Conservation (phyloP, 108 stramenopile genomes). For the Nannochloropsis oceanica region DNA sequence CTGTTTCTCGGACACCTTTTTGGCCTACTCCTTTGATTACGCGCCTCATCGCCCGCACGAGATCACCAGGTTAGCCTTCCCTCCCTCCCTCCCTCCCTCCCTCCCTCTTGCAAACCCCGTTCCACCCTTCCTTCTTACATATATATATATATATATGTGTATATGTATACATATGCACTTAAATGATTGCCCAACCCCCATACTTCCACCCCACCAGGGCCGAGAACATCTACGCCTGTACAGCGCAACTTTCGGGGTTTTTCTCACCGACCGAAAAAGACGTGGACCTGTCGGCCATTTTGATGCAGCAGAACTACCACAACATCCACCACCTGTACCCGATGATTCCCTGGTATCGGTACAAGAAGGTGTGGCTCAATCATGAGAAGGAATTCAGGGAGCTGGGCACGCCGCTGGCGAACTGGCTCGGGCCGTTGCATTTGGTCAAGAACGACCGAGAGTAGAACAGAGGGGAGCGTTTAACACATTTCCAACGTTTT, state of each 20-base stretch:
- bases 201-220: not conserved
- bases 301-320: not conserved
- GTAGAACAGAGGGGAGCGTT: not conserved
- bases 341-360: not conserved
- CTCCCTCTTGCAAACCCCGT: no score
- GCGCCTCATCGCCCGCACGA: no score
- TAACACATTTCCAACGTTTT: no score
- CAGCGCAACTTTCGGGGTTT: not conserved
- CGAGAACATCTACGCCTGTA: not conserved
- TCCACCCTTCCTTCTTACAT: no score
- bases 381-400: not conserved
- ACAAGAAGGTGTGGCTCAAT: not conserved
- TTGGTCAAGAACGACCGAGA: not conserved
- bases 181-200: not conserved
- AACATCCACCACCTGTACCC: conserved; percentile 1
- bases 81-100: no score
- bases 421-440: not conserved
- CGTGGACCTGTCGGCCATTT: not conserved
- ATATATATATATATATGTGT: no score
- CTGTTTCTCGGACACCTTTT: no score
- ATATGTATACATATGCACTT: no score
- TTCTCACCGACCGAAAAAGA: not conserved
- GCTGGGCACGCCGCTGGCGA: not conserved
- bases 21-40: no score
- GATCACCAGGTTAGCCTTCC: no score